Base-by-base conservation (phyloP, 192 early-diverging fungal genomes). In the Thamnidium elegans region DNA sequence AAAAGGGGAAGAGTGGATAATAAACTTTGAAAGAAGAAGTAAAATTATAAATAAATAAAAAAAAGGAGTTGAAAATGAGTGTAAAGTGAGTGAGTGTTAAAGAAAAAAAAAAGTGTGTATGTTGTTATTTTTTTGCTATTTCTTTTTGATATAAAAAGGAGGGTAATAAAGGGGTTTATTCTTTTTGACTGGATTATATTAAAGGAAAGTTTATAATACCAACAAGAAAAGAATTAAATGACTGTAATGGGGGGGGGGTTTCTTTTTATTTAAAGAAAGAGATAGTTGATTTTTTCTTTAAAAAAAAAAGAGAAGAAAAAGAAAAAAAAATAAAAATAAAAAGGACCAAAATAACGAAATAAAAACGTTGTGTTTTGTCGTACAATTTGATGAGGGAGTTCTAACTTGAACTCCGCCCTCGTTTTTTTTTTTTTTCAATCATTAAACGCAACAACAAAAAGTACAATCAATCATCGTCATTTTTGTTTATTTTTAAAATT, bases 271-370 rank as follows among this genome's bases (percentile, higher is more conserved):
- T 21, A 20, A 31, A 50, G 21, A n/a, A 11, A 54, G 13, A 50
- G 15, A 31, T 14, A 46, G 3, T 21, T 26, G 11, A 26, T 50
- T 30, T n/a, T n/a, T n/a, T n/a, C n/a, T n/a, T n/a, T n/a, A n/a
- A 23, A 8, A 23, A 44, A 54, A 39, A 65, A 65, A 11, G 21
- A 36, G 42, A 43, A 54, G 36, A 54, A 43, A 54, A 42, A 54
- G 62, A 53, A 53, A 20, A 19, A 39, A 17, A 39, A 32, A 32
- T 32, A 50, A 58, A 58, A 21, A 61, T 17, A 61, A 46, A 58
- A 32, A 46, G 39, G 9, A 39, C 36, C 1, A 39, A 39, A 39
- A 39, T 39, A 39, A 39, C 9, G 36, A 39, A 39, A 39, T 39
- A 39, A 39, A 39, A 39, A 39, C 36, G 36, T 39, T 39, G 36